Evolutionary conservation across 345 rosid genomes (phyloP), one percentile per base, ranked within the genome.

Genomic region (Toxicodendron radicans): DNA sequence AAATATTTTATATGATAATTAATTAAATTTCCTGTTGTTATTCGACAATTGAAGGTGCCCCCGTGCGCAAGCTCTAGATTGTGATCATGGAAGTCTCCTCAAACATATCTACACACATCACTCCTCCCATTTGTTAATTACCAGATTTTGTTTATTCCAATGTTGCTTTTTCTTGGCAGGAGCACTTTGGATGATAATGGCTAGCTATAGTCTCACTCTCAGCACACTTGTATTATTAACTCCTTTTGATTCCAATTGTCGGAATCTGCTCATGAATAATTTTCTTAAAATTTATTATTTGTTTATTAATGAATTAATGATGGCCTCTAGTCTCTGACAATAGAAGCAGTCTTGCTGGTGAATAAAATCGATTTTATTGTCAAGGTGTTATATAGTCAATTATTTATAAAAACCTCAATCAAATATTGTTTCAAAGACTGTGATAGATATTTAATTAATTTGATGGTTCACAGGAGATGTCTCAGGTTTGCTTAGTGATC

Each of bases 131-230:
- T 30, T 30, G 20, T 7, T 66, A 48, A 16, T 61, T 4, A 43
- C 5, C 9, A 46, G 46, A 24, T 48, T 17, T 18, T 51, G 71
- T 18, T 41, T 9, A 41, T 64, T 64, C 67, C 7, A 3, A 41
- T 17, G 7, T 66, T 51, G 35, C 54, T 66, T 66, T 14, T 2
- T 43, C 41, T 21, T 3, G 53, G 46, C 2, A 57, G 21, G 52
- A 57, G 73, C 64, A 70, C 73, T 57, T 70, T 41, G 64, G 73
- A 70, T 70, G 64, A 70, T 41, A 57, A 41, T 70, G 72, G 48
- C 54, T 16, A 21, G 48, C 54, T 16, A 21, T 20, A 12, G 35
- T 43, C 20, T 56, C 73, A 56, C 1, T 27, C 2, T n/a, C n/a
- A n/a, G 2, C 2, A 57, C 33, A 41, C n/a, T n/a, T 10, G 14